Evolutionary conservation across 768 basidiomycete species (phyloP), one percentile per base, ranked within the genome.

Genomic region (Rhodosporidiobolus sp.): DNA sequence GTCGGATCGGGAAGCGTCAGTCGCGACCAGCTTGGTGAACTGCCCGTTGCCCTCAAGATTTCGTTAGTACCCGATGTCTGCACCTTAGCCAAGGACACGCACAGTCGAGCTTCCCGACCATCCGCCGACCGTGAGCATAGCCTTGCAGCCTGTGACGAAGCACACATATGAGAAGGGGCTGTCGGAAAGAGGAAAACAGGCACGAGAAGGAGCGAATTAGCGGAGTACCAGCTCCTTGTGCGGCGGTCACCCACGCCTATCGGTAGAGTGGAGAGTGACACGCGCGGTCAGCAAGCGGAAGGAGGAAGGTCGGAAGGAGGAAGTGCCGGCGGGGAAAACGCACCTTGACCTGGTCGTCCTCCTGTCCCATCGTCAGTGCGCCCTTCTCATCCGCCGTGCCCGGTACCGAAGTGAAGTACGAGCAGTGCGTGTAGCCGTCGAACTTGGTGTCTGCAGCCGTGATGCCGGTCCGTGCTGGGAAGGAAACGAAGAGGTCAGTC

Each of bases 121-220:
- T 20, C 52, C 58, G 12, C 55, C 63, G 22, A 70, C 46, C 50
- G 38, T 56, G 22, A 70, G 38, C 10, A 72, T 61, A 8, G 70
- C 30, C 43, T 66, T 72, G 14, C 60, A 49, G 0, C 65, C 65
- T n/a, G n/a, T n/a, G n/a, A n/a, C n/a, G n/a, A n/a, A n/a, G n/a
- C n/a, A n/a, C n/a, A n/a, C n/a, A n/a, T n/a, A n/a, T n/a, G n/a
- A n/a, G n/a, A n/a, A n/a, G n/a, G n/a, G n/a, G n/a, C n/a, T n/a
- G n/a, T n/a, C n/a, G n/a, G n/a, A n/a, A n/a, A n/a, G n/a, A n/a
- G n/a, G n/a, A n/a, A n/a, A n/a, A n/a, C n/a, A n/a, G n/a, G n/a
- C n/a, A n/a, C n/a, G n/a, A n/a, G n/a, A n/a, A n/a, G n/a, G n/a
- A n/a, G n/a, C n/a, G n/a, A n/a, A n/a, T n/a, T n/a, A n/a, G n/a